Conservation (phyloP, 495 filamentous ascomycete genomes). For the Xylaria bambusicola region DNA sequence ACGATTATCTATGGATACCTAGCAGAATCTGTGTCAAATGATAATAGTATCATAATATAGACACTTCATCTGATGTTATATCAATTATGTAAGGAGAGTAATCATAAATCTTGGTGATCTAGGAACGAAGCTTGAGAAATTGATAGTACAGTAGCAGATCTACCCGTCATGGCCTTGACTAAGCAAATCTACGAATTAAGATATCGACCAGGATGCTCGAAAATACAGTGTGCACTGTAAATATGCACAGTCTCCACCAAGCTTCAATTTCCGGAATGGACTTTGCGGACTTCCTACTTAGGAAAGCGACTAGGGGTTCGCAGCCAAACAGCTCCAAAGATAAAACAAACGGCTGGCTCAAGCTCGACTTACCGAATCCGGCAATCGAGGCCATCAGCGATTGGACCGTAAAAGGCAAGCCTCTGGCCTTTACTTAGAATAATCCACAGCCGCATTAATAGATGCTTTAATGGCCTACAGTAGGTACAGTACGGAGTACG, state of each 20-base stretch:
- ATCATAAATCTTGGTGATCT: neutral
- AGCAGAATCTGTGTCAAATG: too few species aligned
- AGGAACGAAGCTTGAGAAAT: neutral
- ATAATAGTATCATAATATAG: too few species aligned
- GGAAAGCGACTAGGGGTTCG: neutral
- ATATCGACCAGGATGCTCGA: too few species aligned
- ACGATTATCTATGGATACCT: too few species aligned
- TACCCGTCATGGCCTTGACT: neutral
- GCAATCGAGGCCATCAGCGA: neutral
- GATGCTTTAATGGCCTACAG: too few species aligned
- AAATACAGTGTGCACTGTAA: too few species aligned
- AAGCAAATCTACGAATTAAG: neutral
- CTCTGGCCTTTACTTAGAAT: neutral
- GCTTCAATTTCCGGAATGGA: too few species aligned
- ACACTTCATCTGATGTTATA: neutral
- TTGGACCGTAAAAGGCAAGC: neutral
- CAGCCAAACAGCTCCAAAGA: slow-evolving; percentile 5
- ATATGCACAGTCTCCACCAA: too few species aligned
- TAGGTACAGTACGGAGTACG: too few species aligned
- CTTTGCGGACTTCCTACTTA: slow-evolving; percentile 9
- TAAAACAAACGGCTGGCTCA: neutral
- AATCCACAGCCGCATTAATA: too few species aligned
- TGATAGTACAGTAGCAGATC: neutral
- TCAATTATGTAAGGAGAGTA: neutral
- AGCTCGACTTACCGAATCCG: slow-evolving; percentile 14